Percentiles rank a stretch among this genome's conserved stretches.
phyloP scores from a whole-genome alignment of 139 green algal genomes.

The Mesostigma viride region DNA sequence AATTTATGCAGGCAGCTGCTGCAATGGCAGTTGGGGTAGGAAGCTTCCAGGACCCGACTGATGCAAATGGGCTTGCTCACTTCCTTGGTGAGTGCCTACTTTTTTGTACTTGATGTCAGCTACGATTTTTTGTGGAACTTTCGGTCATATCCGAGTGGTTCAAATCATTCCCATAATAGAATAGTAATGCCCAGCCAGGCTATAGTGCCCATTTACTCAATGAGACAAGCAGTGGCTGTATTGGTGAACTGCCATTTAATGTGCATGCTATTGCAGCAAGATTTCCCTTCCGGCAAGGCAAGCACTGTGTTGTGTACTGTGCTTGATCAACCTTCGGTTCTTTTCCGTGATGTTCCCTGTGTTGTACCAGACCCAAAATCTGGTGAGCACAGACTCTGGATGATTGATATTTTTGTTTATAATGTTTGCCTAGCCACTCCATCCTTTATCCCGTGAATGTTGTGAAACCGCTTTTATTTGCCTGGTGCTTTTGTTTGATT shows the following conservation, averaged over 20 bases:
- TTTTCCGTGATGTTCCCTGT: too few relatives aligned
- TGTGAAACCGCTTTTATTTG: too few relatives aligned
- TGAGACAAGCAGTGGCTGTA: background rate
- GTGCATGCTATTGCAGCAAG: background rate
- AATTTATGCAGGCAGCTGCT: conserved; percentile 54
- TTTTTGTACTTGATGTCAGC: background rate
- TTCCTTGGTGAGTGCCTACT: conserved; percentile 19
- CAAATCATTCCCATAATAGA: background rate
- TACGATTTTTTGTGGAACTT: background rate
- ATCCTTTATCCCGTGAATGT: too few relatives aligned
- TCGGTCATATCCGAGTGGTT: background rate
- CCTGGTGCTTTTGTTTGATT: too few relatives aligned
- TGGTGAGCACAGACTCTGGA: too few relatives aligned
- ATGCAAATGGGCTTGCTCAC: conserved; percentile 38
- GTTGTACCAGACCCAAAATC: too few relatives aligned
- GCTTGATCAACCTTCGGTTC: too few relatives aligned
- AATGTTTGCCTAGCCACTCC: too few relatives aligned
- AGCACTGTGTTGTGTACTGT: too few relatives aligned
- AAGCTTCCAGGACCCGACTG: conserved; percentile 68
- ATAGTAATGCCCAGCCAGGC: background rate
- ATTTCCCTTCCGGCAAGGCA: too few relatives aligned
- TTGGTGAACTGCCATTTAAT: background rate
- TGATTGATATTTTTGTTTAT: too few relatives aligned
- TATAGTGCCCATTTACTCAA: too few relatives aligned
- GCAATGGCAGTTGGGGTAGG: conserved; percentile 78